Percentiles rank a stretch among this genome's conserved stretches.
Conservation (phyloP, 306 rosid species). For the Sindora glabra region DNA sequence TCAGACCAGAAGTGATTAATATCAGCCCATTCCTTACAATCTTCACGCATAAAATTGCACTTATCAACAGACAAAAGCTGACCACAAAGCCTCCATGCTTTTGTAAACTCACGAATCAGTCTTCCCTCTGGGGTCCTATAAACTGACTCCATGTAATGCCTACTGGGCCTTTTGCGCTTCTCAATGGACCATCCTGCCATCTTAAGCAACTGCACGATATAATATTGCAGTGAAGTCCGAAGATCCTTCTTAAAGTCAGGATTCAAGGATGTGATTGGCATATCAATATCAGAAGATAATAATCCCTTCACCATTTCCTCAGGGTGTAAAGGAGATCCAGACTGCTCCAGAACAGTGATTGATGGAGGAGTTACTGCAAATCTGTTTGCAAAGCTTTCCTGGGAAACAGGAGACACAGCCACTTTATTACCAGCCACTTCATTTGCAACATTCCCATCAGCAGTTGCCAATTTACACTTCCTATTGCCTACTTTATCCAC, state of each 20-base stretch:
- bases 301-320: conserved; percentile 38
- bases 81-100: conserved; percentile 86
- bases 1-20: conserved; percentile 69
- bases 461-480: conserved; percentile 26
- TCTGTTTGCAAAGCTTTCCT: conserved; percentile 75
- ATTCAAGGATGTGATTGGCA: conserved; percentile 28
- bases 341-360: conserved; percentile 31
- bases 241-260: conserved; percentile 44
- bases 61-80: conserved; percentile 51
- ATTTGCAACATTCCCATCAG: conserved; percentile 39
- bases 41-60: conserved; percentile 26
- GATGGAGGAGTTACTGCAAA: conserved; percentile 49
- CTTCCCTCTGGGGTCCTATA: conserved; percentile 81
- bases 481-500: conserved; percentile 29
- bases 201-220: conserved; percentile 43
- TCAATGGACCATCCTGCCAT: conserved; percentile 81
- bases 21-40: conserved; percentile 55
- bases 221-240: conserved; percentile 55
- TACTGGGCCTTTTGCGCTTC: conserved; percentile 64
- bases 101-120: conserved; percentile 64
- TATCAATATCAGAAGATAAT: conserved; percentile 26
- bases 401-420: conserved; percentile 80
- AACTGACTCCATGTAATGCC: conserved; percentile 56
- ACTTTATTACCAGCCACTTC: conserved; percentile 37
- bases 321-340: conserved; percentile 39